These are phyloP conservation scores for Mycena filopes DNA, from an alignment of 768 basidiomycete genomes.

Conservation along the genomic window DNA sequence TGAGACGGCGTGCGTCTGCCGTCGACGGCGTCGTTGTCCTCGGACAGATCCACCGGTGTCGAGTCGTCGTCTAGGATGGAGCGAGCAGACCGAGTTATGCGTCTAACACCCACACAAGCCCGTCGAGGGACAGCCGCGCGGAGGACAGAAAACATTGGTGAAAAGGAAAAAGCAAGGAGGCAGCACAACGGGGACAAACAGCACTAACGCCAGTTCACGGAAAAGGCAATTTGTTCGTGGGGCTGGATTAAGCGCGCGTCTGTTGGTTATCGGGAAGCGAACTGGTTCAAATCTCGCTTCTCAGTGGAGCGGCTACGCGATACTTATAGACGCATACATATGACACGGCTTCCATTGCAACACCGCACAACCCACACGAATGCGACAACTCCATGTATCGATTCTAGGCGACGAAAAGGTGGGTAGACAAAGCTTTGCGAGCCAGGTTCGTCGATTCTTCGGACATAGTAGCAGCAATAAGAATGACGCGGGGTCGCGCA, in stretches of 20 bases:
- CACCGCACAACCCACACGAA: no score
- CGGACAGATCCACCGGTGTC: slow-evolving; percentile 57
- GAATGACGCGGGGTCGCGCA: background rate
- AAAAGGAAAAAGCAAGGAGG: no score
- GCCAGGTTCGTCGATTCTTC: background rate
- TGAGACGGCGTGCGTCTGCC: slow-evolving; percentile 49
- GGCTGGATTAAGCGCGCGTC: no score
- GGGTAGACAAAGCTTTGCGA: background rate
- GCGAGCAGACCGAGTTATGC: slow-evolving; percentile 35
- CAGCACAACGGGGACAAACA: no score
- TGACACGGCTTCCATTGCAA: no score
- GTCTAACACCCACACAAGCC: background rate
- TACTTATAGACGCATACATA: no score
- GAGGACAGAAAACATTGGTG: slow-evolving; percentile 17
- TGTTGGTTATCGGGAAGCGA: no score
- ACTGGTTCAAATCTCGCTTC: no score
- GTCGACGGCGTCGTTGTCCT: slow-evolving; percentile 62
- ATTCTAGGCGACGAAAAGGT: background rate
- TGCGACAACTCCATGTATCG: background rate
- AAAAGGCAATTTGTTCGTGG: no score
- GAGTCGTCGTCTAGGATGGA: slow-evolving; percentile 62
- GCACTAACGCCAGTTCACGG: no score
- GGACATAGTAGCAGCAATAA: background rate
- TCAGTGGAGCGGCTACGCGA: no score
- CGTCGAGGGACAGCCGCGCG: background rate